phyloP scores from a whole-genome alignment of 176 grass and related monocot genomes.

The maize (Zea mays) region Zm-B73-REFERENCE-NAM-5.0 NC_050100.1:3622501-3623000 shows the following conservation, averaged over 20 bases:
- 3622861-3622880: constrained; percentile 61
- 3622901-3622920: constrained; percentile 1
- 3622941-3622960: constrained; percentile 8
- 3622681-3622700: constrained; percentile 10
- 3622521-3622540: neutral
- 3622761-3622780: constrained; percentile 31
- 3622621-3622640: neutral
- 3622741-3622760: constrained; percentile 4
- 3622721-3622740: neutral
- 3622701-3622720: neutral
- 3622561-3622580: neutral
- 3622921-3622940: constrained; percentile 10
- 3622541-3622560: constrained; percentile 11
- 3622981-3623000: constrained; percentile 11
- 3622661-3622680: constrained; percentile 1
- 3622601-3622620: neutral
- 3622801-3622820: constrained; percentile 86
- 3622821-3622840: constrained; percentile 88
- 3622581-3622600: neutral
- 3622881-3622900: constrained; percentile 18
- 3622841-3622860: constrained; percentile 88
- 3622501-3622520: neutral
- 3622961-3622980: constrained; percentile 6
- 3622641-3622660: neutral
- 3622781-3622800: constrained; percentile 78